These are phyloP conservation scores for Phytophthora gonapodyides DNA, from an alignment of 352 stramenopile genomes.

Conservation along the genomic window DNA sequence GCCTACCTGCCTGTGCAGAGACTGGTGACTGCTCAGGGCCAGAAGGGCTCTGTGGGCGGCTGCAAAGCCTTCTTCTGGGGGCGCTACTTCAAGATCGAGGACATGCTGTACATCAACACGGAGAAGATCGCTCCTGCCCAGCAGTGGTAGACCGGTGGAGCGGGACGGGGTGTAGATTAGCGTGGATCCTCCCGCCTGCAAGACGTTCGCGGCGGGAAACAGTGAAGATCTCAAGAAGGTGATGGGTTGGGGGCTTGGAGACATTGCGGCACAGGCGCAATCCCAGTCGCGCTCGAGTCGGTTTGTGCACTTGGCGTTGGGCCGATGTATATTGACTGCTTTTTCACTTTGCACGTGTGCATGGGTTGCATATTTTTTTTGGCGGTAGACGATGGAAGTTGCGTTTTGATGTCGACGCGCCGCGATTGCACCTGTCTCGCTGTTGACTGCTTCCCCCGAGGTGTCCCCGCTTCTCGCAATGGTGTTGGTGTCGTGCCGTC, in stretches of 20 bases:
- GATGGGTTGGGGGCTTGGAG: neutral
- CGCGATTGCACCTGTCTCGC: constrained; percentile 22
- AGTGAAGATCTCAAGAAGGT: constrained; percentile 15
- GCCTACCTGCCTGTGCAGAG: constrained; percentile 73
- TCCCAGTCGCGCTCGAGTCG: constrained; percentile 18
- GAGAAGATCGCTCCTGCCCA: constrained; percentile 81
- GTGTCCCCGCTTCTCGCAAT: constrained; percentile 19
- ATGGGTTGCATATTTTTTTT: constrained; percentile 32
- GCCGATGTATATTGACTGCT: constrained; percentile 32
- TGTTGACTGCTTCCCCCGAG: constrained; percentile 7
- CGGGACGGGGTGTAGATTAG: constrained; percentile 28
- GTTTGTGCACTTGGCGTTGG: constrained; percentile 27
- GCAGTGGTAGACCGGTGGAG: constrained; percentile 58
- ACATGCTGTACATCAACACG: constrained; percentile 89
- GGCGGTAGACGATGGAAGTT: constrained; percentile 38
- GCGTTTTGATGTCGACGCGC: constrained; percentile 35
- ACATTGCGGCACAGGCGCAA: constrained; percentile 18
- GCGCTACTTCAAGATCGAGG: constrained; percentile 80
- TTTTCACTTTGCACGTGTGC: constrained; percentile 38
- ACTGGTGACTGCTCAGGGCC: constrained; percentile 57
- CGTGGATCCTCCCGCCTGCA: constrained; percentile 14
- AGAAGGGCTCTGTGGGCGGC: constrained; percentile 68
- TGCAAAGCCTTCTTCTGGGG: constrained; percentile 89
- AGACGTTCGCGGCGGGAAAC: constrained; percentile 4
- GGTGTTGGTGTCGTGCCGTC: constrained; percentile 30